phyloP scores from a whole-genome alignment of 495 filamentous ascomycete genomes.

The Annulohypoxylon nitens region DNA sequence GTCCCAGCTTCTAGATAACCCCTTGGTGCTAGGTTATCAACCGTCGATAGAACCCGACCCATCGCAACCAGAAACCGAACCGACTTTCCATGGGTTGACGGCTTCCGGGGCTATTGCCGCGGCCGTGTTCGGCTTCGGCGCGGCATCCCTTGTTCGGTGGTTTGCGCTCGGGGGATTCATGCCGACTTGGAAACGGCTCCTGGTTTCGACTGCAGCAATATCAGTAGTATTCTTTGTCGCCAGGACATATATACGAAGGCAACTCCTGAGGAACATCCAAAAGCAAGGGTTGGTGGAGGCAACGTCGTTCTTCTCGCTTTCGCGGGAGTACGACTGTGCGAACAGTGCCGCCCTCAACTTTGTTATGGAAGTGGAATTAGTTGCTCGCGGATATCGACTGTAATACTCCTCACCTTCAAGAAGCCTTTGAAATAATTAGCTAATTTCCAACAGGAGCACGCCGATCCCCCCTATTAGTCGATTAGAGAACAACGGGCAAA shows the following conservation, averaged over 20 bases:
- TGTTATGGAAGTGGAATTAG: conserved; percentile 96
- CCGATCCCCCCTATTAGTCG: conserved; percentile 87
- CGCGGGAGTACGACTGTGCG: conserved; percentile 86
- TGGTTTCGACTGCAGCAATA: conserved; percentile 69
- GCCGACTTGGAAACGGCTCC: conserved; percentile 67
- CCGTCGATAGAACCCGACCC: conserved; percentile 43
- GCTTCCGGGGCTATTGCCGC: conserved; percentile 62
- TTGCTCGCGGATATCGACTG: conserved; percentile 94
- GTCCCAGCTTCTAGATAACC: conserved; percentile 79
- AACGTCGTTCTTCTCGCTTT: conserved; percentile 76
- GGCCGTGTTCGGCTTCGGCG: conserved; percentile 71
- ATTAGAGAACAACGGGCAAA: conserved; percentile 82
- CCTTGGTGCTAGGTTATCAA: conserved; percentile 46
- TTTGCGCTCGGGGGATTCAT: conserved; percentile 61
- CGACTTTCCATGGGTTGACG: conserved; percentile 48
- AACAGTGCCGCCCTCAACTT: conserved; percentile 83
- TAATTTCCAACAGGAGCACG: conserved; percentile 74
- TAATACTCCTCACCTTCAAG: conserved; percentile 57
- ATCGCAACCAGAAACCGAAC: conserved; percentile 37
- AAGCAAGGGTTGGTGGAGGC: conserved; percentile 81
- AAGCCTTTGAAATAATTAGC: conserved; percentile 26
- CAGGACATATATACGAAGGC: conserved; percentile 80
- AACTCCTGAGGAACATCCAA: conserved; percentile 86
- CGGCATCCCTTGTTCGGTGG: conserved; percentile 83
- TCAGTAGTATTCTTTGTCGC: conserved; percentile 68